Evolutionary conservation across 768 basidiomycete genomes (phyloP).

Genomic region (Macrolepiota dolichaula): DNA sequence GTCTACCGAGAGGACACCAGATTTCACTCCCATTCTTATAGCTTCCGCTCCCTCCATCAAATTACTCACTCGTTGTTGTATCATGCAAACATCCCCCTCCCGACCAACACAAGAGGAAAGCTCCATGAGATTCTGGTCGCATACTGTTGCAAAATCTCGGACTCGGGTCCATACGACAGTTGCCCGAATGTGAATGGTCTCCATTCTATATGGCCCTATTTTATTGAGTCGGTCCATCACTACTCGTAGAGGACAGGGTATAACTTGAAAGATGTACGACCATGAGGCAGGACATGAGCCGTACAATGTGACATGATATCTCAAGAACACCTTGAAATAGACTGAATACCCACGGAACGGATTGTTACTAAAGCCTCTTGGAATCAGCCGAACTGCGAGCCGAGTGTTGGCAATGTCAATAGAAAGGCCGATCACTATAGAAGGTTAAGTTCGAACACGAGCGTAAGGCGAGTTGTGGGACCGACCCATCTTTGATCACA

Average conservation of each 20-base stretch:
- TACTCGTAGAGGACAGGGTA: no score
- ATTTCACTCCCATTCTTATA: background rate
- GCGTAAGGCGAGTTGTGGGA: background rate
- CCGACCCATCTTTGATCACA: background rate
- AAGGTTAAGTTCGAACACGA: no score
- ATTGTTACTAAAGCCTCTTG: background rate
- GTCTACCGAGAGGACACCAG: background rate
- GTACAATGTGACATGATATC: no score
- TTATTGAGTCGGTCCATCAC: no score
- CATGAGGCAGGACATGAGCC: no score
- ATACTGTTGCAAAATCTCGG: background rate
- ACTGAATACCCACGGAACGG: no score
- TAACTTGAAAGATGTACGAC: no score
- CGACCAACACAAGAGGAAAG: background rate
- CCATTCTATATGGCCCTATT: no score
- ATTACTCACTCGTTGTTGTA: background rate
- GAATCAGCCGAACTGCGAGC: no score
- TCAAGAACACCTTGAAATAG: no score
- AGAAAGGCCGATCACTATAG: no score
- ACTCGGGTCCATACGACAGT: background rate
- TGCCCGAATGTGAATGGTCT: constrained; percentile 38
- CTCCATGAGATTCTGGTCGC: background rate
- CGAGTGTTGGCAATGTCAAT: no score
- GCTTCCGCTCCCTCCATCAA: constrained; percentile 1
- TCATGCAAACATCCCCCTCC: background rate